Base-by-base conservation (phyloP, 2,329 filamentous ascomycete genomes). In the Claviceps monticola region DNA sequence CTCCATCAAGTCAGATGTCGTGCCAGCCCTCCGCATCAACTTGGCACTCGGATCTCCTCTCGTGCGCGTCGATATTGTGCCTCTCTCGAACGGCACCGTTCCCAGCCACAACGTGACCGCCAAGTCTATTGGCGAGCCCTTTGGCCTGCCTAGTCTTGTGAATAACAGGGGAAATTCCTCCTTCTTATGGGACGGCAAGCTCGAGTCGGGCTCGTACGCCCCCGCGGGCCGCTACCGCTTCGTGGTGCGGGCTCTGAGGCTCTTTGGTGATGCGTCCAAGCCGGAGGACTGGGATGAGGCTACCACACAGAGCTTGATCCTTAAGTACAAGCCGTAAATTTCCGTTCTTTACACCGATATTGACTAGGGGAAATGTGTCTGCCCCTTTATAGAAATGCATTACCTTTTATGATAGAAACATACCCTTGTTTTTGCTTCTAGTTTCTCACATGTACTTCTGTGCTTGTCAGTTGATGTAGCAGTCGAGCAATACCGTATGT, bases 141-240 rank as follows among this genome's bases (percentile, higher is more conserved):
- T 63, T 9, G 63, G 57, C 16, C 71, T 70, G 48, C 75, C 74
- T 0, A 43, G 60, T 7, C 39, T 34, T 1, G 70, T 58, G 19
- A 17, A 53, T 3, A 52, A 60, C 54, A 50, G 16, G 21, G 56
- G 8, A 17, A 13, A 19, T 9, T 5, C n/a, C 17, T 7, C 17
- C 9, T 42, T 59, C 3, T 48, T 46, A 0, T 79, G 72, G 66
- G 67, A 73, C 47, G 76, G 76, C 16, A 61, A 62, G 49, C 60
- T 78, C 5, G 62, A 64, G 0, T 66, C 70, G 6, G 74, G 73
- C 4, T 62, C 56, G 0, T 75, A 71, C 51, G 74, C 68, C 1
- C 70, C 73, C 0, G 63, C 66, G 1, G 76, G 75, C 5, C 57
- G 60, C 37, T 79, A 79, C 62, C 71, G 70, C 60, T 62, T 78